Base-by-base conservation (phyloP, 2,329 filamentous ascomycete species). In the Aspergillus awamori region DNA sequence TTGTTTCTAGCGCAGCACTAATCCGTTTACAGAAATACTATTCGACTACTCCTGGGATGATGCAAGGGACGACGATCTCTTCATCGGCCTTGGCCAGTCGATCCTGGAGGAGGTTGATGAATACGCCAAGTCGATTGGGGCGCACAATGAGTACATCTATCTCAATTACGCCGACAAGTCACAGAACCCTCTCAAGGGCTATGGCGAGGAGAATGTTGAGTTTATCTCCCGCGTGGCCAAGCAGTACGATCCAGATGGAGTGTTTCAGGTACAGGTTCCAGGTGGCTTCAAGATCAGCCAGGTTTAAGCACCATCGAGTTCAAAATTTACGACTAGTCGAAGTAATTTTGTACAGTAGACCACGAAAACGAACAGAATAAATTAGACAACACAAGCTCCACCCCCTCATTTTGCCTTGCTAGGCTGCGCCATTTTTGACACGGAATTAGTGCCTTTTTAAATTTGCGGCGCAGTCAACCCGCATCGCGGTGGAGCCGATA, bases 101-200 rank as follows among this genome's bases (percentile, higher is more conserved):
- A 66, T 71, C 4, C 72, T 76, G 0, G 69, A 65, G 45, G 65
- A 70, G n/a, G 66, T 69, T 6, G 74, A 72, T 0, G 62, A 79
- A 0, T 68, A 75, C 41, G 68, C 67, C 1, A 63, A 63, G 33
- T 63, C 58, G 2, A 56, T 66, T 30, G 67, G 57, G 8, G 59
- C 53, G 13, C 72, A 78, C 55, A 70, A 71, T 0, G 81, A 73
- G 36, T 60, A 64, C 39, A 59, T 83, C 33, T 82, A 82, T 64
- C 73, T 80, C 52, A 83, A 83, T 65, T 83, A 84, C 57, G 80
- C 80, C 1, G 73, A 75, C 8, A 67, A 70, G 38, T 71, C 71
- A 26, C 80, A 84, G 70, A 66, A 79, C 26, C 76, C 80, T 0
- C 70, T 82, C 22, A 26, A 65, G 0, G 67, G 74, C 10, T 84